A percentile compares a stretch with the other conserved stretches of the same genome.
phyloP scores from a whole-genome alignment of 495 filamentous ascomycete genomes.

The Astrothelium macrocarpum region DNA sequence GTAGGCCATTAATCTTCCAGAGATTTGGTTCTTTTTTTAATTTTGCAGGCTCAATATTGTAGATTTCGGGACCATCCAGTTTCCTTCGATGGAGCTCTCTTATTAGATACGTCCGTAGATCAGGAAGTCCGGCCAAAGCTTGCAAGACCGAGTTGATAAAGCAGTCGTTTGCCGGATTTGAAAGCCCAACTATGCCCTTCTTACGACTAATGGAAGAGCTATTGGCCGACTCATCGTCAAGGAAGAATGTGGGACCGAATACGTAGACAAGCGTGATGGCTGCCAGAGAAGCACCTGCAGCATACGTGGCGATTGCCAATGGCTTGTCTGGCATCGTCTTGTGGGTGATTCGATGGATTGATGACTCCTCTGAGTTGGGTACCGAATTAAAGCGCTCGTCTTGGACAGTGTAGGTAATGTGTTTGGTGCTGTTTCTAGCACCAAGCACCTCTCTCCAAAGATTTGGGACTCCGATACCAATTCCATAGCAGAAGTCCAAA shows the following conservation, averaged over 20 bases:
- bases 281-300: constrained; percentile 88
- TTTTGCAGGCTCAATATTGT: constrained; percentile 46
- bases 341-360: not conserved
- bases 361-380: not conserved
- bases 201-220: constrained; percentile 54
- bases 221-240: constrained; percentile 64
- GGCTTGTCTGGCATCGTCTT: constrained; percentile 72
- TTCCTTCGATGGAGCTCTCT: constrained; percentile 73
- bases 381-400: not conserved
- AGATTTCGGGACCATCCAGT: constrained; percentile 64
- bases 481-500: not conserved
- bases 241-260: constrained; percentile 88
- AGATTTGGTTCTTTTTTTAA: constrained; percentile 33
- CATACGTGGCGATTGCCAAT: constrained; percentile 80
- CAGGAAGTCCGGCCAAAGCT: constrained; percentile 85
- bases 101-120: constrained; percentile 83
- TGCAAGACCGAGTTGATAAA: constrained; percentile 98
- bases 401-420: not conserved
- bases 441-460: not conserved
- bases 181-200: constrained; percentile 80
- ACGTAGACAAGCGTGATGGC: constrained; percentile 96
- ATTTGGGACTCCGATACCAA: not conserved
- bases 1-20: constrained; percentile 63
- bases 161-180: constrained; percentile 93
- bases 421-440: not conserved